Percentiles rank a stretch among this genome's conserved stretches.
These are phyloP conservation scores for Rhizopogon sp. DNA, from an alignment of 768 basidiomycete species.

Conservation along the genomic window DNA sequence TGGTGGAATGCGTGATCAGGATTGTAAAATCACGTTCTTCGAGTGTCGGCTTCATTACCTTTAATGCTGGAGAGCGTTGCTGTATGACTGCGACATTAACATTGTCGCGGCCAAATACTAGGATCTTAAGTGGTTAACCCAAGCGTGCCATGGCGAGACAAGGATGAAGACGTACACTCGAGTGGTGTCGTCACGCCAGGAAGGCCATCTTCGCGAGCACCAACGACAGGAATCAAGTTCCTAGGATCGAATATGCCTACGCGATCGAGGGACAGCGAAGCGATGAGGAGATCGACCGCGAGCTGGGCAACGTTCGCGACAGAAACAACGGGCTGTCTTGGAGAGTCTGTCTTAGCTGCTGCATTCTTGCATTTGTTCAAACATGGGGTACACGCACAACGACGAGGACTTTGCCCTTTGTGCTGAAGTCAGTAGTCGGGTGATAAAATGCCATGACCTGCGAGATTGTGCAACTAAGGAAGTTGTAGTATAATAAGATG, in stretches of 20 bases:
- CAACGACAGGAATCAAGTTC: conserved; percentile 66
- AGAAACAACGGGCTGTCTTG: conserved; percentile 64
- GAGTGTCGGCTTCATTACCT: conserved; percentile 36
- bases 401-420: conserved; percentile 24
- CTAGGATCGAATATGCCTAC: conserved; percentile 61
- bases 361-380: neutral
- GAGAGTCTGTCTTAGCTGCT: neutral
- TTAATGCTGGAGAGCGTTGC: conserved; percentile 75
- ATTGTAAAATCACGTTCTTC: neutral
- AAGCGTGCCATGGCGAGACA: neutral
- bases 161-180: conserved; percentile 52
- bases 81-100: conserved; percentile 59
- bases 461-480: neutral
- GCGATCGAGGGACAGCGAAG: conserved; percentile 53
- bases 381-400: conserved; percentile 18
- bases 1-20: conserved; percentile 21
- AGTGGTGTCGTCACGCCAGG: conserved; percentile 67
- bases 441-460: conserved; percentile 27
- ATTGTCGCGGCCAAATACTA: conserved; percentile 61
- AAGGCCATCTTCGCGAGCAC: conserved; percentile 58
- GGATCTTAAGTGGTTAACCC: neutral
- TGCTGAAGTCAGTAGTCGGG: conserved; percentile 17
- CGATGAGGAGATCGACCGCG: conserved; percentile 67
- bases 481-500: neutral
- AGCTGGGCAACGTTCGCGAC: conserved; percentile 81